phyloP scores from a whole-genome alignment of 129 eudicot genomes.

The Flaveria trinervia region DNA sequence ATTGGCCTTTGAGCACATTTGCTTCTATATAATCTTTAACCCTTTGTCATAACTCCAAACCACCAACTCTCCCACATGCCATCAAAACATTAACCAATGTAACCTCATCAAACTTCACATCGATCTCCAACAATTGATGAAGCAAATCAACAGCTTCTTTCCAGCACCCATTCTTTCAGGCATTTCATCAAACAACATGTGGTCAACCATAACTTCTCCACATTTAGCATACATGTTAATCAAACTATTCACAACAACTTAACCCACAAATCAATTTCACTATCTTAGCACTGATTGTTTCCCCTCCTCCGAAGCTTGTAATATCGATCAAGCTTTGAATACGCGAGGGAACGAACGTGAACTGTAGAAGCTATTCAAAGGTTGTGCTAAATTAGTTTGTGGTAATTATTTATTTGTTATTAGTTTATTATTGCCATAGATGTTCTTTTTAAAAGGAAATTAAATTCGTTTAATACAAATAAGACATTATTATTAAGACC shows the following conservation, averaged over 20 bases:
- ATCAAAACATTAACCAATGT: conserved; percentile 35
- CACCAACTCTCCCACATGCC: conserved; percentile 36
- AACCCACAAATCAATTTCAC: neutral
- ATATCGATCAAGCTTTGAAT: conserved; percentile 17
- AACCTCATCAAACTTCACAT: conserved; percentile 31
- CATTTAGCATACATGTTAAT: conserved; percentile 44
- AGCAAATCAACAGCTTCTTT: conserved; percentile 37
- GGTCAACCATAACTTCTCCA: conserved; percentile 46
- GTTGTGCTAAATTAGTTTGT: no score
- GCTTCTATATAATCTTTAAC: no score
- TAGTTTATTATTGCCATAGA: no score
- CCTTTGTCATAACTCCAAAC: no score
- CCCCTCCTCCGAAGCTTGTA: neutral
- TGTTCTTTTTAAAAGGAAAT: no score
- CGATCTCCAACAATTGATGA: conserved; percentile 25
- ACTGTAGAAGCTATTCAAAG: neutral
- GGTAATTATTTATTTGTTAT: no score
- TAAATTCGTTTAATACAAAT: no score
- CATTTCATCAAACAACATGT: conserved; percentile 50
- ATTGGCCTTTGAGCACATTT: conserved; percentile 21
- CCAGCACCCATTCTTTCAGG: conserved; percentile 34
- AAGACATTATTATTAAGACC: no score
- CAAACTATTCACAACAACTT: no score
- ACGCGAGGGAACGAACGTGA: neutral
- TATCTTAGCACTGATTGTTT: neutral